phyloP scores from a whole-genome alignment of 192 early-diverging fungal genomes.

The Coemansia sp. region DNA sequence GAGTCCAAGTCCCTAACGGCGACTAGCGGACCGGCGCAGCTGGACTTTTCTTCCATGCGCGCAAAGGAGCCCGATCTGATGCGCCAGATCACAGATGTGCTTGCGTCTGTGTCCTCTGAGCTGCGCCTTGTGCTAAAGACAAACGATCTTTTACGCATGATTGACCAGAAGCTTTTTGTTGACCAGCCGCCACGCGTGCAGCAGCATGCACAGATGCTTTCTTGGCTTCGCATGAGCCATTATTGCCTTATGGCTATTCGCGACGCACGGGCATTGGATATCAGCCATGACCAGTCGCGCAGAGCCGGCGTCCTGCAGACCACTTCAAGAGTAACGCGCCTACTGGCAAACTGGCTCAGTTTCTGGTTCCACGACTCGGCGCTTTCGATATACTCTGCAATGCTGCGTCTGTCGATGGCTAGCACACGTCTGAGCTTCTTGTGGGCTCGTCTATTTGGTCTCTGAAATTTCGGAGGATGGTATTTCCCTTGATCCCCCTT shows the following conservation, averaged over 20 bases:
- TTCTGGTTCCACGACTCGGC: constrained; percentile 28
- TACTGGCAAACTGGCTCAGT: constrained; percentile 27
- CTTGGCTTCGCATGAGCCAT: constrained; percentile 42
- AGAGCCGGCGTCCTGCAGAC: constrained; percentile 8
- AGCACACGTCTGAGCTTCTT: background rate
- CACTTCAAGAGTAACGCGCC: constrained; percentile 6
- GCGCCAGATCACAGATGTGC: constrained; percentile 71
- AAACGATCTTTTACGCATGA: constrained; percentile 78
- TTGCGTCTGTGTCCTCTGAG: constrained; percentile 81
- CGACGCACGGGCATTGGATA: constrained; percentile 33
- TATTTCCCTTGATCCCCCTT: no score
- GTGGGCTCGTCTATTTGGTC: background rate
- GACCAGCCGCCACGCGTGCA: constrained; percentile 43
- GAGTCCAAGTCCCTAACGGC: constrained; percentile 33
- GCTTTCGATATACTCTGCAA: constrained; percentile 13
- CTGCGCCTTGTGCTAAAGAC: constrained; percentile 87
- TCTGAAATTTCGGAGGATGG: no score
- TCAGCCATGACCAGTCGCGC: constrained; percentile 20
- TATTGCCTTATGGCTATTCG: constrained; percentile 47
- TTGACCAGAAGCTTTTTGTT: constrained; percentile 58
- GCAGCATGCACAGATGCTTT: constrained; percentile 41
- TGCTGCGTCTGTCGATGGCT: constrained; percentile 11
- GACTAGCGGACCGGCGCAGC: constrained; percentile 38
- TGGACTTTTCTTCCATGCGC: constrained; percentile 58
- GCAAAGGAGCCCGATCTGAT: constrained; percentile 60